Percentiles rank a stretch among this genome's conserved stretches.
These are phyloP conservation scores for Venturia aucupariae DNA, from an alignment of 2,329 filamentous ascomycete species.

Conservation along the genomic window DNA sequence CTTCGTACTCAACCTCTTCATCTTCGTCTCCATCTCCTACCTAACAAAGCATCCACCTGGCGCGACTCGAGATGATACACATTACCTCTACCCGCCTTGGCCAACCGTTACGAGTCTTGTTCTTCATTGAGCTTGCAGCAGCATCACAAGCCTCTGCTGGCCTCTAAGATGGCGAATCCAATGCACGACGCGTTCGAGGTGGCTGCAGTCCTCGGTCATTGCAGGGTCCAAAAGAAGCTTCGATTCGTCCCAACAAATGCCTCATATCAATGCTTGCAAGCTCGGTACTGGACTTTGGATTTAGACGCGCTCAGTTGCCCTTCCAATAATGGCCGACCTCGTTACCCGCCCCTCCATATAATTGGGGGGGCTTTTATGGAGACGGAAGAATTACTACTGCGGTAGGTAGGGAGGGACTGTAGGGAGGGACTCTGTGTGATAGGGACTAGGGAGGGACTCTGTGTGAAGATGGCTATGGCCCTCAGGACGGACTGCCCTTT, in stretches of 20 bases:
- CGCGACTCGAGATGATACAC: too few species aligned
- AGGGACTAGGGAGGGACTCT: too few species aligned
- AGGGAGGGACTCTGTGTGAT: too few species aligned
- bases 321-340: neutral
- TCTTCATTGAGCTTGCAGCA: neutral
- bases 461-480: too few species aligned
- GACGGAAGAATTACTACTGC: neutral
- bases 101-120: neutral
- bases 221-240: neutral
- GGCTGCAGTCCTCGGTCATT: neutral
- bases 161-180: too few species aligned
- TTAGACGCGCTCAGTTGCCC: neutral
- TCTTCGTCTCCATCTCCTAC: too few species aligned
- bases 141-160: neutral
- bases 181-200: neutral
- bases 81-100: neutral
- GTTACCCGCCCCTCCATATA: too few species aligned
- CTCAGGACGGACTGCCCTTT: too few species aligned
- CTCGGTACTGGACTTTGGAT: neutral
- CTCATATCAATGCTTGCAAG: neutral
- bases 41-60: too few species aligned
- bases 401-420: too few species aligned
- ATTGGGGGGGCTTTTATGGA: too few species aligned
- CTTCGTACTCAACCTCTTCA: too few species aligned
- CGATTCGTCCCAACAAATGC: constrained; percentile 9